Conservation (phyloP, 2,329 filamentous ascomycete species). For the Diplodia intermedia region DNA sequence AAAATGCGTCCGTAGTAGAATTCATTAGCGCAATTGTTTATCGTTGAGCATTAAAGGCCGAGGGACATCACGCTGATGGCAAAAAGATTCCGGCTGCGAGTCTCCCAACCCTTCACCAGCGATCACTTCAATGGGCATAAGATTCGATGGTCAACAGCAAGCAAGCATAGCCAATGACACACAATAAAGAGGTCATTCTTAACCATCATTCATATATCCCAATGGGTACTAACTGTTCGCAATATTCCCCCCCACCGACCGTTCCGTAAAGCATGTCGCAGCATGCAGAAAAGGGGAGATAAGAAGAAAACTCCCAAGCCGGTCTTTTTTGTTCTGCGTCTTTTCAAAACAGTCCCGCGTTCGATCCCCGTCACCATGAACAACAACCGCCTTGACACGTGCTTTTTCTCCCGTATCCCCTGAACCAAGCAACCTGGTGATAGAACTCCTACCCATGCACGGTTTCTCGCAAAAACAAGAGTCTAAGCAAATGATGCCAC, state of each 20-base stretch:
- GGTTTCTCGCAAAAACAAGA: not conserved
- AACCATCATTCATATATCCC: constrained; percentile 14
- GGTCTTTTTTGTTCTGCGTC: not conserved
- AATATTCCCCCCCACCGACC: not conserved
- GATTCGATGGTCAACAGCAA: not conserved
- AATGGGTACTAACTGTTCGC: constrained; percentile 6
- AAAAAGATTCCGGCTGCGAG: not conserved
- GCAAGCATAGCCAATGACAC: not conserved
- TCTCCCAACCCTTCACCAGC: not conserved
- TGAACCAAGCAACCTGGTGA: constrained; percentile 8
- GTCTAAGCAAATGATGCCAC: constrained; percentile 9
- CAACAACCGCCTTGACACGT: not conserved
- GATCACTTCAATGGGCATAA: not conserved
- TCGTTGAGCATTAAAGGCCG: no score
- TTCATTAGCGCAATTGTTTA: no score
- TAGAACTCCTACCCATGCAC: constrained; percentile 23
- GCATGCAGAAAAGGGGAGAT: not conserved
- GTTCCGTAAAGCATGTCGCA: not conserved
- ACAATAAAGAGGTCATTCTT: not conserved
- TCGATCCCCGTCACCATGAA: not conserved
- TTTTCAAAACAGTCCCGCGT: not conserved
- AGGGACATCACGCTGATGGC: no score
- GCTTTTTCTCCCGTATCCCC: not conserved
- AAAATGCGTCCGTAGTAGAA: no score
- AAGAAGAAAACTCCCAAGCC: not conserved